phyloP scores from a whole-genome alignment of 2,329 filamentous ascomycete species.

The Beauveria bassiana region DNA sequence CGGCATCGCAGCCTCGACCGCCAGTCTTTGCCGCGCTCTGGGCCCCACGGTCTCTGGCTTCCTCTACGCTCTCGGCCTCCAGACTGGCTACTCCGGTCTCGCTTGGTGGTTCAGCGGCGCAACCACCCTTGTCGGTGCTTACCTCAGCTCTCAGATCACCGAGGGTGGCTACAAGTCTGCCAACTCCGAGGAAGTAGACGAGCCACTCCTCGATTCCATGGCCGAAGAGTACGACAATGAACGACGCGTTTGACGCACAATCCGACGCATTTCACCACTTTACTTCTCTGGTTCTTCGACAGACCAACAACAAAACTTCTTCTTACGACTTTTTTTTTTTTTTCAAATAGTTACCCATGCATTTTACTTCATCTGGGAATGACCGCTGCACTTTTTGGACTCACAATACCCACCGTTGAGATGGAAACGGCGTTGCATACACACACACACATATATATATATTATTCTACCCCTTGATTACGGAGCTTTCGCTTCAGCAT shows the following conservation, averaged over 20 bases:
- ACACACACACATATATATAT: not conserved
- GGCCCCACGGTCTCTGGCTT: conserved; percentile 83
- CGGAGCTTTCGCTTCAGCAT: not conserved
- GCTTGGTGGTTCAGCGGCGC: conserved; percentile 88
- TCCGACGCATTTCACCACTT: conserved; percentile 11
- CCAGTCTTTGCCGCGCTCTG: conserved; percentile 79
- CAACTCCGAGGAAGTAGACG: conserved; percentile 32
- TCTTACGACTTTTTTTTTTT: not conserved
- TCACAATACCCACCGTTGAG: conserved; percentile 4
- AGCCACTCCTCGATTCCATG: conserved; percentile 25
- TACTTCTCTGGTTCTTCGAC: conserved; percentile 3
- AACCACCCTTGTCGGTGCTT: conserved; percentile 66
- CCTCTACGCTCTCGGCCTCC: conserved; percentile 72
- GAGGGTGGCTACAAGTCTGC: conserved; percentile 47
- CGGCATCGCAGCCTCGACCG: conserved; percentile 82
- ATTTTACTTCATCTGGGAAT: not conserved
- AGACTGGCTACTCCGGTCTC: conserved; percentile 74
- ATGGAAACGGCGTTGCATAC: conserved; percentile 6
- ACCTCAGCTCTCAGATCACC: conserved; percentile 68
- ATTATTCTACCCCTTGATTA: conserved; percentile 7
- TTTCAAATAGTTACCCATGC: no score
- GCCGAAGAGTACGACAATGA: conserved; percentile 24
- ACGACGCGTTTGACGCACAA: conserved; percentile 21
- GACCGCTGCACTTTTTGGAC: conserved; percentile 3
- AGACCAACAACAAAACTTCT: not conserved